Conservation (phyloP, 1,139 yeast genomes). For the Suhomyces taliae region DNA sequence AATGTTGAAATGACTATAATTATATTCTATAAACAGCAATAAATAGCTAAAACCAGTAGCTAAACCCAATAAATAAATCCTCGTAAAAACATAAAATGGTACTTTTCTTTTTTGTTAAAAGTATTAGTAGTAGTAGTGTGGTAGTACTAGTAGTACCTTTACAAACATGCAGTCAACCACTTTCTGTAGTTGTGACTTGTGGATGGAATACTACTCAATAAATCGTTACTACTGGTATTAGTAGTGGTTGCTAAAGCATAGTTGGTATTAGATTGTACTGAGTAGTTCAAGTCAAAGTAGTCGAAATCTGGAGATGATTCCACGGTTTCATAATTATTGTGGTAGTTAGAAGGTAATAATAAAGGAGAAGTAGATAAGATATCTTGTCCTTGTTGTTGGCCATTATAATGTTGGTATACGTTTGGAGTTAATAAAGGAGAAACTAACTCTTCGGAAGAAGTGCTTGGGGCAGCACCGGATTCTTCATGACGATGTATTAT, state of each 20-base stretch:
- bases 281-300: constrained; percentile 38
- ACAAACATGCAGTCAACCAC: constrained; percentile 42
- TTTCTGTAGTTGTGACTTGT: constrained; percentile 46
- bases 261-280: constrained; percentile 25
- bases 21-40: constrained; percentile 8
- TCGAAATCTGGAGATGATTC: constrained; percentile 22
- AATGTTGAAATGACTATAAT: neutral
- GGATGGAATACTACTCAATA: constrained; percentile 22
- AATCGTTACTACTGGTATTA: constrained; percentile 9
- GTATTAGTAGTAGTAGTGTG: too few relatives aligned
- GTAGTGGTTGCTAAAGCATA: constrained; percentile 16
- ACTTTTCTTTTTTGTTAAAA: neutral
- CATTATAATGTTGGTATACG: constrained; percentile 26
- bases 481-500: constrained; percentile 15
- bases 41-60: constrained; percentile 8
- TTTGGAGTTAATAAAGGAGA: constrained; percentile 42
- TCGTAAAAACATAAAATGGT: constrained; percentile 3
- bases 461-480: constrained; percentile 25
- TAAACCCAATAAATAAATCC: constrained; percentile 8
- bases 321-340: neutral
- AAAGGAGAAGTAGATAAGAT: constrained; percentile 21
- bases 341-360: constrained; percentile 16
- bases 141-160: neutral
- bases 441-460: constrained; percentile 22
- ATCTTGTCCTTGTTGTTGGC: constrained; percentile 11